These are phyloP conservation scores for Tolypocladium pustulatum DNA, from an alignment of 2,329 filamentous ascomycete genomes.

Conservation along the genomic window DNA sequence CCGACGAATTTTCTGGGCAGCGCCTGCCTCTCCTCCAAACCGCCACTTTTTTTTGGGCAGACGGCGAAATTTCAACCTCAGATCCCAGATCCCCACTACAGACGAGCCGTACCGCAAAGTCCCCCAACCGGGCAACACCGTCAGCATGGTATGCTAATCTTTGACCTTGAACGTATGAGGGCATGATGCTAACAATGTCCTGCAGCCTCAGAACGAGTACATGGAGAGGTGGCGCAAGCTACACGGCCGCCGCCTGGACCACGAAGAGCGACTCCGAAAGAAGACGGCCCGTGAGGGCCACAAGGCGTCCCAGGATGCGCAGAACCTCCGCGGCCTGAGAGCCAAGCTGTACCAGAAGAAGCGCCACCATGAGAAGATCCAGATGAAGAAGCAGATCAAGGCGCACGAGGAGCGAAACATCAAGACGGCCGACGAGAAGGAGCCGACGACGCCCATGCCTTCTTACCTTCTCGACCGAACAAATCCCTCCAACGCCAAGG, in stretches of 20 bases:
- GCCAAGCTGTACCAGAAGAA: constrained; percentile 93
- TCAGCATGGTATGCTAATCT: constrained; percentile 21
- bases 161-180: neutral
- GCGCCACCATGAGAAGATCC: constrained; percentile 94
- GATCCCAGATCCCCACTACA: neutral
- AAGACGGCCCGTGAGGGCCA: constrained; percentile 79
- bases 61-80: constrained; percentile 7
- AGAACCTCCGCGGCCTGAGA: constrained; percentile 82
- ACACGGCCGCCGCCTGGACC: constrained; percentile 51
- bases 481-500: constrained; percentile 50
- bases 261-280: constrained; percentile 86
- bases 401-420: constrained; percentile 93
- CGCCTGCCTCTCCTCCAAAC: neutral
- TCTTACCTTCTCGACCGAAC: constrained; percentile 87
- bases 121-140: constrained; percentile 5
- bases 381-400: constrained; percentile 92
- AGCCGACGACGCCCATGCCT: constrained; percentile 71
- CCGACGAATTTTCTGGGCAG: constrained; percentile 10
- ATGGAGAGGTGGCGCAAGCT: constrained; percentile 62
- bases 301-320: constrained; percentile 78
- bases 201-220: constrained; percentile 67
- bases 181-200: neutral
- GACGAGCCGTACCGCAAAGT: neutral
- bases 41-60: constrained; percentile 4
- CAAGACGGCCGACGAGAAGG: constrained; percentile 75